Conservation (phyloP, 1,139 yeast species). For the Petasospora fabianii region DNA sequence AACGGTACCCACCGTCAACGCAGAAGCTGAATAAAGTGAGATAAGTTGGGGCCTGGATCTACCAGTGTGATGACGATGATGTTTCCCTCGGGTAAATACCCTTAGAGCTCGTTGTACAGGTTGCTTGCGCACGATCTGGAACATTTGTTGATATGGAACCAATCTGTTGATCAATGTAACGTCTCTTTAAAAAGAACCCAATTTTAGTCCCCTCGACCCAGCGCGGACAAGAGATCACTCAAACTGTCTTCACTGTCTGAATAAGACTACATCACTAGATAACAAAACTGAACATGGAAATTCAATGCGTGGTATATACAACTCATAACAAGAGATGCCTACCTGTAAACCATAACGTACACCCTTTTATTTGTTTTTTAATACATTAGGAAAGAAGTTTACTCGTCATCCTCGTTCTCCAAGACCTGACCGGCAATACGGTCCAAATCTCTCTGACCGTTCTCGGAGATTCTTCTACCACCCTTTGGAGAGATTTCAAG, state of each 20-base stretch:
- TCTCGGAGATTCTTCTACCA: conserved; percentile 99
- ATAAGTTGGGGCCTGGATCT: not conserved
- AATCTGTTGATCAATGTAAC: not conserved
- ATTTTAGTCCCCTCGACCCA: too few species aligned
- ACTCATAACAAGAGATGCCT: too few species aligned
- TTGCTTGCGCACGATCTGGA: not conserved
- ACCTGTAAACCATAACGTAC: too few species aligned
- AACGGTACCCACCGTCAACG: conserved; percentile 4
- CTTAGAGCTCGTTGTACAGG: not conserved
- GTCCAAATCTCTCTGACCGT: conserved; percentile 99
- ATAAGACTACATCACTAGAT: too few species aligned
- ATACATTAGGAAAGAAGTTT: conserved; percentile 16
- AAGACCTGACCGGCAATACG: conserved; percentile 99
- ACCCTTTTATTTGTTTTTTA: conserved; percentile 10
- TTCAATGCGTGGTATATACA: too few species aligned
- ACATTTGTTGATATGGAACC: not conserved
- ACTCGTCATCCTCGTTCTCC: conserved; percentile 84
- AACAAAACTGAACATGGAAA: too few species aligned
- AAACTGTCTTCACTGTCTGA: too few species aligned
- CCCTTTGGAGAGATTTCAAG: conserved; percentile 96
- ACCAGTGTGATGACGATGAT: conserved; percentile 5
- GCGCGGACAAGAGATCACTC: too few species aligned
- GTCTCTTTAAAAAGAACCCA: too few species aligned
- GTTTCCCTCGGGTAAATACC: conserved; percentile 2
- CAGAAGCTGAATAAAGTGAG: conserved; percentile 5